These are phyloP conservation scores for Xanthoceras sorbifolium DNA, from an alignment of 345 rosid species.

Conservation along the genomic window DNA sequence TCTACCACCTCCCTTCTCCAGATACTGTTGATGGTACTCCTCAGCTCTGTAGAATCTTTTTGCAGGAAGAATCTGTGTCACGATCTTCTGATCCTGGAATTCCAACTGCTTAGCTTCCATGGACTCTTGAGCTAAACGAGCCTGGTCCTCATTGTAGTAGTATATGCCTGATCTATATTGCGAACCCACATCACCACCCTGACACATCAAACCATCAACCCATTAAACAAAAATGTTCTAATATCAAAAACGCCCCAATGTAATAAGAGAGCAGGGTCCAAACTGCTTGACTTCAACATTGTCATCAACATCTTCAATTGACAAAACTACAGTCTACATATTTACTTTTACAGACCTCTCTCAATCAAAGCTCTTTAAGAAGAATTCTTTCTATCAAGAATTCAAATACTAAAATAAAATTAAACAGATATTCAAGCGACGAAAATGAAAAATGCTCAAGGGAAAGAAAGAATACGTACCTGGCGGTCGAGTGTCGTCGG, in stretches of 20 bases:
- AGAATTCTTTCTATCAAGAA: too few species aligned
- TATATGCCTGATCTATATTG: conserved; percentile 92
- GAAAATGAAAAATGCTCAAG: too few species aligned
- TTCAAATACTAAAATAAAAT: too few species aligned
- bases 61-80: conserved; percentile 76
- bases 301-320: too few species aligned
- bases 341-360: too few species aligned
- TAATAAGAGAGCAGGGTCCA: not conserved
- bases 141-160: conserved; percentile 62
- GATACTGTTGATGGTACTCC: conserved; percentile 78
- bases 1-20: conserved; percentile 68
- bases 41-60: conserved; percentile 79
- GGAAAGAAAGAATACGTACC: conserved; percentile 30
- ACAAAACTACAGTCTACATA: too few species aligned
- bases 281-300: too few species aligned
- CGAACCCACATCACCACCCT: conserved; percentile 82
- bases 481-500: conserved; percentile 87
- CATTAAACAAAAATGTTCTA: not conserved
- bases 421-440: too few species aligned
- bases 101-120: conserved; percentile 65
- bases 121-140: conserved; percentile 50
- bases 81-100: conserved; percentile 47
- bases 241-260: not conserved
- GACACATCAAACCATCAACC: conserved; percentile 5
- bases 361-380: too few species aligned